Evolutionary conservation across 306 rosid genomes (phyloP).

Genomic region (Parietaria judaica): DNA sequence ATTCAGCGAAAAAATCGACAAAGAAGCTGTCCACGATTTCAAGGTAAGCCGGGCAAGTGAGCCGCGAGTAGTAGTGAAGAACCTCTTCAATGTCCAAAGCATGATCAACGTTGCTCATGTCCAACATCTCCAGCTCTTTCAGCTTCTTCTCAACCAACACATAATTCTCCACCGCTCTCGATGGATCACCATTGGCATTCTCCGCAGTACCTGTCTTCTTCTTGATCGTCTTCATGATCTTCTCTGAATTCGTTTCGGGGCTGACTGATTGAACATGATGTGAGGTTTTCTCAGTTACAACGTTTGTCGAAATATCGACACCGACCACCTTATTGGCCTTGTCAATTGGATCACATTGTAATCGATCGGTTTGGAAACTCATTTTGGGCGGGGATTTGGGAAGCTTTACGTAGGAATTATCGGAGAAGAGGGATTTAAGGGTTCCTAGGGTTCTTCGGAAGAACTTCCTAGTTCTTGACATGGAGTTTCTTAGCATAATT

Average conservation of each 20-base stretch:
- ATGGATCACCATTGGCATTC: background rate
- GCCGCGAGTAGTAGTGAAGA: slow-evolving; percentile 76
- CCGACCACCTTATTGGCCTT: background rate
- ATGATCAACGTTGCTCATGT: slow-evolving; percentile 61
- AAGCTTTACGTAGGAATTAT: slow-evolving; percentile 42
- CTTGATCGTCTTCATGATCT: background rate
- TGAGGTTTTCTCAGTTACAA: slow-evolving; percentile 16
- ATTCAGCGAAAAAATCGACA: slow-evolving; percentile 57
- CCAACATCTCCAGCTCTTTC: slow-evolving; percentile 72
- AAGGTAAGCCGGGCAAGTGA: slow-evolving; percentile 70
- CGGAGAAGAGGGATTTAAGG: slow-evolving; percentile 62
- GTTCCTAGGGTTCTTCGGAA: slow-evolving; percentile 54
- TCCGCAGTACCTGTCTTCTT: background rate
- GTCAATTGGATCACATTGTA: slow-evolving; percentile 5
- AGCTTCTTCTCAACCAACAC: slow-evolving; percentile 54
- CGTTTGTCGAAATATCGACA: slow-evolving; percentile 5
- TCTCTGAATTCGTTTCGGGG: background rate
- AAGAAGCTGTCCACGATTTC: slow-evolving; percentile 82
- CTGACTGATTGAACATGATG: slow-evolving; percentile 16
- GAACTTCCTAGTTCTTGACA: slow-evolving; percentile 70
- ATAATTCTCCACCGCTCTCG: slow-evolving; percentile 14
- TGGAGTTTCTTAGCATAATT: slow-evolving; percentile 60
- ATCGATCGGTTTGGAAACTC: background rate
- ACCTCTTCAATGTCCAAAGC: slow-evolving; percentile 77
- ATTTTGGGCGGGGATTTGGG: slow-evolving; percentile 46